Base-by-base conservation (phyloP, 2,329 filamentous ascomycete species). In the Penicillium crustosum region DNA sequence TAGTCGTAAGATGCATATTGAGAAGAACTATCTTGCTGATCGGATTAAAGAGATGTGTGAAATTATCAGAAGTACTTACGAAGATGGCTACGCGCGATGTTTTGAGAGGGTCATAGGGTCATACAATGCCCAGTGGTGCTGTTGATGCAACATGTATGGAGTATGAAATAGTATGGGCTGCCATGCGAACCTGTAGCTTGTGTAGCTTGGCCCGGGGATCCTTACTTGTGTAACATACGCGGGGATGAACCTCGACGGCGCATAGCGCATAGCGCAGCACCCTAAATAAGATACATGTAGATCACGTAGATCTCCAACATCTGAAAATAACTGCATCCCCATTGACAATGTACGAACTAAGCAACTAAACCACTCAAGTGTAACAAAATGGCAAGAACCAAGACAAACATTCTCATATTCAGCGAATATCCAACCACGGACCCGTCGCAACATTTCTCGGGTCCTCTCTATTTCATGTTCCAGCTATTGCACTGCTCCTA, bases 401-500 rank as follows among this genome's bases (percentile, higher is more conserved):
- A 57, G 12, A 42, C 41, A 52, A 43, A 38, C 53, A 6, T 27
- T 47, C 41, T 53, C 49, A 35, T 48, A 48, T 57, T 57, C 42
- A 49, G 19, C 49, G n/a, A 48, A 47, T 35, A 33, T 57, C 33
- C 55, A 57, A 57, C 55, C 49, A 13, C 49, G 35, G 49, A 29
- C 55, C 49, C 27, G 55, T 36, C 29, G 23, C 55, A 57, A 57
- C 36, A 41, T 42, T 41, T 39, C 41, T 27, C 55, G 35, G 55
- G 49, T 29, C 55, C 49, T 57, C 55, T 53, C 49, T 57, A 57
- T 57, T 19, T 53, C 49, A 53, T 57, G 6, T 21, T n/a, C 23
- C 31, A 53, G 49, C 35, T 53, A 54, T 41, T 42, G 54, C 51
- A 47, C 47, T 47, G 57, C 57, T 53, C 57, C 57, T 63, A 63